Conservation (phyloP, 352 stramenopile species). For the Phytopythium cucurbitacearum region DNA sequence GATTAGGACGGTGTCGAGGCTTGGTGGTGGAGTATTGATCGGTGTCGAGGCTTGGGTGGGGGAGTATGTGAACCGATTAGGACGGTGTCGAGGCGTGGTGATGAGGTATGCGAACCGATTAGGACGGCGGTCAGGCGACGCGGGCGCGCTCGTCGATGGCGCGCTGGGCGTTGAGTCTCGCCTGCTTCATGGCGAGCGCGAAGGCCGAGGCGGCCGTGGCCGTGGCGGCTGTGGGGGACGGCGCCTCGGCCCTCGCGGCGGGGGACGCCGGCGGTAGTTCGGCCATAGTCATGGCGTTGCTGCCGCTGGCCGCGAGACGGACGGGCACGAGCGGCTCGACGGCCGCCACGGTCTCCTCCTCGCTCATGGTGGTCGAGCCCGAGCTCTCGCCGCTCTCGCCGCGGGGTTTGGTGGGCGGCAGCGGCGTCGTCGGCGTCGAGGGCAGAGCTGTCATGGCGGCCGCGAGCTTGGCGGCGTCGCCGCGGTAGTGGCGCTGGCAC, state of each 20-base stretch:
- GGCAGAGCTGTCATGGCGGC: constrained; percentile 3
- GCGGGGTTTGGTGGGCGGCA: constrained; percentile 4
- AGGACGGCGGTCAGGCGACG: background rate
- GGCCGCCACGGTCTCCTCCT: constrained; percentile 10
- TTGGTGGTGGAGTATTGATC: too few relatives aligned
- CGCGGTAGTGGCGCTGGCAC: constrained; percentile 34
- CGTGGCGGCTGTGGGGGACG: constrained; percentile 34
- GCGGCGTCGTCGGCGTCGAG: constrained; percentile 10
- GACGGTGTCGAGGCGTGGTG: too few relatives aligned
- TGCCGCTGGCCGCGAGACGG: too few relatives aligned
- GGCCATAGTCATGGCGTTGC: too few relatives aligned
- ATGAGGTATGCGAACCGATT: too few relatives aligned
- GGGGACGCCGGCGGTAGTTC: background rate
- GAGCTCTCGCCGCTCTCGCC: constrained; percentile 10
- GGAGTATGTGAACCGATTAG: too few relatives aligned
- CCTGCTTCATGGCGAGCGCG: constrained; percentile 76
- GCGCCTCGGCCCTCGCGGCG: constrained; percentile 14
- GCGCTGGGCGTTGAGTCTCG: constrained; percentile 64
- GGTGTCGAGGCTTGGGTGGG: too few relatives aligned
- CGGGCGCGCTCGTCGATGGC: constrained; percentile 46
- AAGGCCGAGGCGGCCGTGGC: constrained; percentile 62
- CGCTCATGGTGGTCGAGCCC: background rate
- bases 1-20: too few relatives aligned
- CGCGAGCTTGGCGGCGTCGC: constrained; percentile 16
- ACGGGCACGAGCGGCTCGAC: constrained; percentile 10